Conservation (phyloP, 2,329 filamentous ascomycete species). For the Colletotrichum abscissum region DNA sequence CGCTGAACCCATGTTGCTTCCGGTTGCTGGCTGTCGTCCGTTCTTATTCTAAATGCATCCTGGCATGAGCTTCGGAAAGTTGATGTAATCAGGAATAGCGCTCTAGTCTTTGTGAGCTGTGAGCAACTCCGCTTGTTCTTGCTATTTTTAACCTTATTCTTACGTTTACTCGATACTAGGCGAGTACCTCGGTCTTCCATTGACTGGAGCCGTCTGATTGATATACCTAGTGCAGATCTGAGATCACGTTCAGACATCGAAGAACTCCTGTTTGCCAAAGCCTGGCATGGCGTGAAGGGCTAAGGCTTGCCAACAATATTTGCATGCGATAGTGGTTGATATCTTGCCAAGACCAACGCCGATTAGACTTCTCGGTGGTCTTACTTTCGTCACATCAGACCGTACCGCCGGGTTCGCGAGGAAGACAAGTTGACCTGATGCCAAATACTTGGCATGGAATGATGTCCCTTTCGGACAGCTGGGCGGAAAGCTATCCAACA, state of each 20-base stretch:
- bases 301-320: not conserved
- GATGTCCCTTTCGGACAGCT: not conserved
- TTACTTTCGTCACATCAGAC: not conserved
- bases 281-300: not conserved
- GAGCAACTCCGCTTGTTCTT: no score
- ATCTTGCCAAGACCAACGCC: not conserved
- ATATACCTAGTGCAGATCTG: not conserved
- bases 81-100: not conserved
- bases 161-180: no score
- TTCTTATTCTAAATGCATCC: not conserved
- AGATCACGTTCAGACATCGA: not conserved
- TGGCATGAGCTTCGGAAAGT: not conserved
- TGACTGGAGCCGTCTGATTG: not conserved
- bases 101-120: not conserved
- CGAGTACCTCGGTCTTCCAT: no score
- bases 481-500: not conserved
- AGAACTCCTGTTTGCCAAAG: not conserved
- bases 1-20: not conserved
- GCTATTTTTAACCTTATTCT: no score
- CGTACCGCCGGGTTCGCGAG: not conserved
- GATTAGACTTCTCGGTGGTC: not conserved
- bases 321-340: not conserved
- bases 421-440: not conserved
- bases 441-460: not conserved
- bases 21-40: not conserved